These are phyloP conservation scores for Lotmaria passim DNA, from an alignment of 208 protist genomes.

Conservation along the genomic window DNA sequence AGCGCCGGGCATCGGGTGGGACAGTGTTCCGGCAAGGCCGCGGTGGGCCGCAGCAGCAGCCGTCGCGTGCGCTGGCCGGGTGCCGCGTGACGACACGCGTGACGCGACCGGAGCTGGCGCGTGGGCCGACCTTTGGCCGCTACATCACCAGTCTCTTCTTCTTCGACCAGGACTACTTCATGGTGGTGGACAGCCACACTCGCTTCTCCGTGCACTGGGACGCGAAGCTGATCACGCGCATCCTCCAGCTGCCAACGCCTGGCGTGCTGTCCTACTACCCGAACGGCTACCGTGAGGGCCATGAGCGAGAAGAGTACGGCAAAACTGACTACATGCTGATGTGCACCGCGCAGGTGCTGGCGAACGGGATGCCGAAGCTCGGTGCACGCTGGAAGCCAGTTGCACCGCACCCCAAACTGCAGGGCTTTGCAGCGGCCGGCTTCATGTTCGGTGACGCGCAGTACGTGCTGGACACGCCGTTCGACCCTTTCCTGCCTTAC, in stretches of 20 bases:
- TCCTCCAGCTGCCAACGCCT: slow-evolving; percentile 63
- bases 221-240: slow-evolving; percentile 65
- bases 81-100: slow-evolving; percentile 68
- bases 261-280: slow-evolving; percentile 85
- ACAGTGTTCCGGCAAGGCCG: slow-evolving; percentile 28
- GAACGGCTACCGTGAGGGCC: slow-evolving; percentile 61
- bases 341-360: slow-evolving; percentile 62
- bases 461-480: slow-evolving; percentile 84
- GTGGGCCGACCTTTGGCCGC: slow-evolving; percentile 80
- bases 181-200: slow-evolving; percentile 87
- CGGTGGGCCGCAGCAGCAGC: slow-evolving; percentile 47
- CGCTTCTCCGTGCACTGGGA: slow-evolving; percentile 78
- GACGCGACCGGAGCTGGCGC: slow-evolving; percentile 42
- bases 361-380: slow-evolving; percentile 73
- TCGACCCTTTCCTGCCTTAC: slow-evolving; percentile 90
- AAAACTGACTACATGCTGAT: slow-evolving; percentile 64
- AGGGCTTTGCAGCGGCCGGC: slow-evolving; percentile 67
- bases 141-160: slow-evolving; percentile 82
- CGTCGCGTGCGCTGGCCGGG: slow-evolving; percentile 41
- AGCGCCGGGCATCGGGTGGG: slow-evolving; percentile 17
- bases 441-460: slow-evolving; percentile 57
- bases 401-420: slow-evolving; percentile 5
- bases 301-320: slow-evolving; percentile 44
- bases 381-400: slow-evolving; percentile 49
- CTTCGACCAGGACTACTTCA: slow-evolving; percentile 82